Conservation (phyloP, 805 yeast genomes). For the Clavispora fructus region DNA sequence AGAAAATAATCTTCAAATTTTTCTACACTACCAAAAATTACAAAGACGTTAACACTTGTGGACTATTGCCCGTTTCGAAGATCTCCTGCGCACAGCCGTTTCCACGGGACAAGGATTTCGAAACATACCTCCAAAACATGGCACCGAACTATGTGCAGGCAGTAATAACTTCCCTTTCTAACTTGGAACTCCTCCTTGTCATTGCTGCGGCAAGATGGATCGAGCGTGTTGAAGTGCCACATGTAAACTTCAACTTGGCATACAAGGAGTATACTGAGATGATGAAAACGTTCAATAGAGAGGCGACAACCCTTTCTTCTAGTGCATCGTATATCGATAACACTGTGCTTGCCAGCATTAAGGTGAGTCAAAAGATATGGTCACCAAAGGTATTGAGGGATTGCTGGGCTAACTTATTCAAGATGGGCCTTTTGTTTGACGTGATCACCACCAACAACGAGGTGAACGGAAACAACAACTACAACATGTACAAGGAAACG, state of each 20-base stretch:
- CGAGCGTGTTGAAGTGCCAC: constrained; percentile 49
- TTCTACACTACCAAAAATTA: constrained; percentile 58
- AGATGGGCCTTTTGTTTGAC: constrained; percentile 49
- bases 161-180: constrained; percentile 45
- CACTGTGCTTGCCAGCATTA: constrained; percentile 26
- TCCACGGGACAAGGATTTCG: constrained; percentile 23
- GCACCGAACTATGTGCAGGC: constrained; percentile 22
- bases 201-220: constrained; percentile 73
- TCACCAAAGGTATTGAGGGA: constrained; percentile 53
- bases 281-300: constrained; percentile 41
- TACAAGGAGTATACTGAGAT: constrained; percentile 68
- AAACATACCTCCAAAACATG: constrained; percentile 17
- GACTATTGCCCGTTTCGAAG: constrained; percentile 35
- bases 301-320: constrained; percentile 20
- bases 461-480: constrained; percentile 26
- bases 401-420: constrained; percentile 70
- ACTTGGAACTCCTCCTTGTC: constrained; percentile 64
- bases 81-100: constrained; percentile 21
- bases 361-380: constrained; percentile 49
- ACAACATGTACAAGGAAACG: constrained; percentile 24
- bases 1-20: constrained; percentile 24
- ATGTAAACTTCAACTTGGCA: constrained; percentile 71
- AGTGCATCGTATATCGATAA: constrained; percentile 34
- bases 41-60: constrained; percentile 42
- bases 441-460: constrained; percentile 40